Base-by-base conservation (phyloP, 192 early-diverging fungal species). In the Kappamyces sp. region DNA sequence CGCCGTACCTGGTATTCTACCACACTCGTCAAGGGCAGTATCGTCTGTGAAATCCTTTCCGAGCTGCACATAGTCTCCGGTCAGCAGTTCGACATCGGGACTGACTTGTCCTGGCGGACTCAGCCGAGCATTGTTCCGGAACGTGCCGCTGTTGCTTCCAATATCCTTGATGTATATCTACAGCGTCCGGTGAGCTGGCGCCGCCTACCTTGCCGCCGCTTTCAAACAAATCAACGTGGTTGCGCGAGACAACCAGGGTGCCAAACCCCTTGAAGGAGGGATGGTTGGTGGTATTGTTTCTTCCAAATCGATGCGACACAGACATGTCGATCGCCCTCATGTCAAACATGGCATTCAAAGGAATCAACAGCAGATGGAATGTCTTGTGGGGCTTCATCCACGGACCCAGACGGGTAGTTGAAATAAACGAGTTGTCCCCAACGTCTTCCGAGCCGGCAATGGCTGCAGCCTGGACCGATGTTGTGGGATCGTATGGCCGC, bases 111-210 rank as follows among this genome's bases (percentile, higher is more conserved):
- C 73, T 1, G 69, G 39, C 33, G 43, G 46, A 55, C 76, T 78
- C 40, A 78, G 37, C 3, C 76, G 55, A 8, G 55, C 58, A 4
- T 67, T 66, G 57, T 78, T 78, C 37, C 63, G 35, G 43, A 72
- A 78, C 40, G 76, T 78, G 15, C 76, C 76, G 32, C 54, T 53
- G 55, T 75, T 71, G 49, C 61, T 64, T 9, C 73, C 73, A 33
- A 73, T 55, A 40, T 78, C 76, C 9, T 58, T 55, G 32, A 78
- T 63, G 47, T 51, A 75, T 1, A 78, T 65, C 61, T 67, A 47
- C 23, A 12, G 40, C n/a, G 5, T 1, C 7, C 31, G 9, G 8
- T n/a, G 15, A 37, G 38, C 7, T 32, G 23, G 32, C 48, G 40
- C 12, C 6, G 13, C 3, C 33, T 61, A 72, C 70, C 48, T 49